These are phyloP conservation scores for Conringia planisiliqua DNA, from an alignment of 345 rosid species.

Conservation along the genomic window DNA sequence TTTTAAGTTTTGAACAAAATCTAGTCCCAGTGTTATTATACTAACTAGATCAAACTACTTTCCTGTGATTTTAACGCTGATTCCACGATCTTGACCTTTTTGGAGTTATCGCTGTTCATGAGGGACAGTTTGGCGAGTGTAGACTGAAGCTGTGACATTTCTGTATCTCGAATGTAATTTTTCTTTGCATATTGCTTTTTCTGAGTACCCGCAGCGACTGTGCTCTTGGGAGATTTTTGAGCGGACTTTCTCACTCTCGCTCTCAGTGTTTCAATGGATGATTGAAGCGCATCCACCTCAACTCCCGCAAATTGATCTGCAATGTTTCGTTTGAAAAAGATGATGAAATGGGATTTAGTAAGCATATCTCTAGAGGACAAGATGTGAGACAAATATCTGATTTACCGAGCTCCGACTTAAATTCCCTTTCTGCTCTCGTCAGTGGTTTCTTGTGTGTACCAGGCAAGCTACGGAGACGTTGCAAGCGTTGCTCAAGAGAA, in stretches of 20 bases:
- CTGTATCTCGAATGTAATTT: slow-evolving; percentile 46
- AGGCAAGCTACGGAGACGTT: slow-evolving; percentile 61
- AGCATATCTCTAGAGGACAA: neutral
- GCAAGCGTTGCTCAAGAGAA: slow-evolving; percentile 60
- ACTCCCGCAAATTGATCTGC: slow-evolving; percentile 64
- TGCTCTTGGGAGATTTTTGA: slow-evolving; percentile 41
- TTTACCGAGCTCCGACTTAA: slow-evolving; percentile 83
- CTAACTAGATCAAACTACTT: slow-evolving; percentile 28
- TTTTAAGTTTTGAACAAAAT: neutral
- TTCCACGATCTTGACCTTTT: slow-evolving; percentile 65
- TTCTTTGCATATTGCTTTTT: slow-evolving; percentile 40
- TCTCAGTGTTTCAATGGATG: slow-evolving; percentile 63
- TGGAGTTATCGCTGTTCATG: slow-evolving; percentile 61
- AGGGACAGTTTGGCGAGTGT: slow-evolving; percentile 63
- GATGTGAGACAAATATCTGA: slow-evolving; percentile 2
- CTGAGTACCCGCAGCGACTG: slow-evolving; percentile 3
- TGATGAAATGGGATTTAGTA: neutral
- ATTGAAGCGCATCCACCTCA: slow-evolving; percentile 67
- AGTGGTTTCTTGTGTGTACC: slow-evolving; percentile 80
- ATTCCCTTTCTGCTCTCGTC: slow-evolving; percentile 78
- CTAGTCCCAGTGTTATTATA: neutral
- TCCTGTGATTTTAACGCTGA: slow-evolving; percentile 55
- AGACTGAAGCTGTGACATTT: slow-evolving; percentile 63
- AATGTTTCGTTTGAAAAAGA: neutral
- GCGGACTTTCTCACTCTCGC: slow-evolving; percentile 57